These are phyloP conservation scores for Phyllosticta paracitricarpa DNA, from an alignment of 2,329 filamentous ascomycete species.

Conservation along the genomic window DNA sequence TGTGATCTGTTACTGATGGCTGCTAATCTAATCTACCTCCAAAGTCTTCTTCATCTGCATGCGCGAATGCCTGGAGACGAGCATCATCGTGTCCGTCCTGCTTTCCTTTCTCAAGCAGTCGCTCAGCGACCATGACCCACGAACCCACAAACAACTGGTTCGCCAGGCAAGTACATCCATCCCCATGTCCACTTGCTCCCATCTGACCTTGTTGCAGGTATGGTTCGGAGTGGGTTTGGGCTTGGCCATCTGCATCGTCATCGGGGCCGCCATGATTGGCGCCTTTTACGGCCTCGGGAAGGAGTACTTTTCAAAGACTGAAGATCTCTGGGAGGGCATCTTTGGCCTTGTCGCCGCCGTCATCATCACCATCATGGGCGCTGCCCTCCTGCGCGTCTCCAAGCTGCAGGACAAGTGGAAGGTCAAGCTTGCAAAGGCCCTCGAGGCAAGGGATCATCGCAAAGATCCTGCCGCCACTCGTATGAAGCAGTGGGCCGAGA, in stretches of 20 bases:
- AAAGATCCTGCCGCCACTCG: slow-evolving; percentile 30
- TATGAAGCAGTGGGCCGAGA: slow-evolving; percentile 58
- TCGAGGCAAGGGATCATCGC: slow-evolving; percentile 45
- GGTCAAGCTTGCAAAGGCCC: slow-evolving; percentile 63
- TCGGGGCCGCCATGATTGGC: slow-evolving; percentile 58
- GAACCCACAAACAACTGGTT: slow-evolving; percentile 56
- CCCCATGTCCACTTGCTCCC: background rate
- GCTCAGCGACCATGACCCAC: slow-evolving; percentile 52
- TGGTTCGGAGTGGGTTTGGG: slow-evolving; percentile 59
- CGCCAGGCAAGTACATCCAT: slow-evolving; percentile 42
- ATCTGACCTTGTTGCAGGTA: slow-evolving; percentile 34
- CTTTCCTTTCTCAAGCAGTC: slow-evolving; percentile 79
- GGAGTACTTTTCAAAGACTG: slow-evolving; percentile 56
- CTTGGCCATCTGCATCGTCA: slow-evolving; percentile 52
- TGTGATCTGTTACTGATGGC: background rate
- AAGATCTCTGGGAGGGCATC: slow-evolving; percentile 72
- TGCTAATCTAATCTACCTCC: too few species aligned
- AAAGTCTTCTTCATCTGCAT: slow-evolving; percentile 82
- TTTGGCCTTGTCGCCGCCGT: slow-evolving; percentile 66
- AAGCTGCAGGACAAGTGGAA: slow-evolving; percentile 84
- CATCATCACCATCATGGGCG: slow-evolving; percentile 75
- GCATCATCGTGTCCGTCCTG: slow-evolving; percentile 78
- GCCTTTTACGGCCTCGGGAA: slow-evolving; percentile 62
- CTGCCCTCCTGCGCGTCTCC: slow-evolving; percentile 67
- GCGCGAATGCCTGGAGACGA: slow-evolving; percentile 72